Conservation (phyloP, 768 basidiomycete genomes). For the Agaricus blazei region DNA sequence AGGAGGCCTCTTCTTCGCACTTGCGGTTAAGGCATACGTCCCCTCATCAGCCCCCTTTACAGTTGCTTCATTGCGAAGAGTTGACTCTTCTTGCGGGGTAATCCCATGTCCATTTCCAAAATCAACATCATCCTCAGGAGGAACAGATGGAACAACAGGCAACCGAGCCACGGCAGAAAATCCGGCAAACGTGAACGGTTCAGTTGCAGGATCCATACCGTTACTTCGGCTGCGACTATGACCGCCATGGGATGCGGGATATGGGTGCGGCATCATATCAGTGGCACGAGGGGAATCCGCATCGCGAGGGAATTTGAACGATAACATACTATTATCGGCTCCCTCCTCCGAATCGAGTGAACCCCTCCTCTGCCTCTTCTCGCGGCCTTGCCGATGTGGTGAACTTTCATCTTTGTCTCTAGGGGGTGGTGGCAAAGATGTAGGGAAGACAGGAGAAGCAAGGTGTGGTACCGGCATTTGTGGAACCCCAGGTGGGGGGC, state of each 20-base stretch:
- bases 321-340: conserved; percentile 56
- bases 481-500: conserved; percentile 62
- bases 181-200: conserved; percentile 68
- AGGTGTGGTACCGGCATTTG: conserved; percentile 34
- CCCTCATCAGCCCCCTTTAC: conserved; percentile 9
- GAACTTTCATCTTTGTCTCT: conserved; percentile 27
- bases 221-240: conserved; percentile 1
- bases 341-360: conserved; percentile 43
- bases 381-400: conserved; percentile 63
- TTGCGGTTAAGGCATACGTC: conserved; percentile 10
- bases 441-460: conserved; percentile 17
- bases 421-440: conserved; percentile 23
- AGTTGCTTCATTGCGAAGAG: not conserved
- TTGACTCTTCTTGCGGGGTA: conserved; percentile 12
- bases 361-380: conserved; percentile 68
- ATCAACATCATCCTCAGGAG: conserved; percentile 2
- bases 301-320: conserved; percentile 70
- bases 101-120: not conserved
- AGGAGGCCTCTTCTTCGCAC: conserved; percentile 59
- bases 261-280: conserved; percentile 30
- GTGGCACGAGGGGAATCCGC: conserved; percentile 42
- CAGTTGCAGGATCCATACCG: conserved; percentile 39
- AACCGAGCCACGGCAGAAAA: conserved; percentile 40
- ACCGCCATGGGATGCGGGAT: conserved; percentile 15
- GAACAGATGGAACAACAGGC: conserved; percentile 22